These are phyloP conservation scores for Rhizoclosmatium sp. DNA, from an alignment of 192 early-diverging fungal species.

Conservation along the genomic window DNA sequence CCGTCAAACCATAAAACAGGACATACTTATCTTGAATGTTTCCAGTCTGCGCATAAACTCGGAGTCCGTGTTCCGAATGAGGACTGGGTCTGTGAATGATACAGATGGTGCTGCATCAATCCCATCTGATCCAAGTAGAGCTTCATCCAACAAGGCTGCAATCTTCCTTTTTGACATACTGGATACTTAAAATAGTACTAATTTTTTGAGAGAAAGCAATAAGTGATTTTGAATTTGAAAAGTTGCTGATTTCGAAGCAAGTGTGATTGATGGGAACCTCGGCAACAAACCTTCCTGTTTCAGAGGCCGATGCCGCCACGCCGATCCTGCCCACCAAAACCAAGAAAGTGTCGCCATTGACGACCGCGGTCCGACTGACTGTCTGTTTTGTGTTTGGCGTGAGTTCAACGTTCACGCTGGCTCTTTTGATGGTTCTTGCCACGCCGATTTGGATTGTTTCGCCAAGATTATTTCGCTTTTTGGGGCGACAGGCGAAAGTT, in stretches of 20 bases:
- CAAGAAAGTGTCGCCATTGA: not conserved
- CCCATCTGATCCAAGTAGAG: not conserved
- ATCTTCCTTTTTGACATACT: not conserved
- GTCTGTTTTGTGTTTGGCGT: not conserved
- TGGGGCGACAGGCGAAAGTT: not conserved
- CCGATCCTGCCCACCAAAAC: too few relatives aligned
- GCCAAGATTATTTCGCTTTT: not conserved
- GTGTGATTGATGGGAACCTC: too few relatives aligned
- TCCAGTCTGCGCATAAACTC: not conserved
- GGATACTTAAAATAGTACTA: not conserved
- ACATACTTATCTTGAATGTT: not conserved
- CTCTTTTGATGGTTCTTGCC: conserved; percentile 11
- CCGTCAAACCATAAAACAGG: too few relatives aligned
- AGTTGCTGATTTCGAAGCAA: too few relatives aligned
- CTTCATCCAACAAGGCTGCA: not conserved
- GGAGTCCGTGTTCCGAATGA: not conserved
- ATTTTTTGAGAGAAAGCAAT: not conserved
- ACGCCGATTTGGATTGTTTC: not conserved
- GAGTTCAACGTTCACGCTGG: not conserved
- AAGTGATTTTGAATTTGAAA: too few relatives aligned
- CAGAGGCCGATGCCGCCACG: too few relatives aligned
- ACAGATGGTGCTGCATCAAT: not conserved
- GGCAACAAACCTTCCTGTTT: too few relatives aligned
- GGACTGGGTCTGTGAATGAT: too few relatives aligned
- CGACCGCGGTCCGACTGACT: not conserved